These are phyloP conservation scores for Cytospora leucostoma DNA, from an alignment of 2,329 filamentous ascomycete genomes.

Conservation along the genomic window DNA sequence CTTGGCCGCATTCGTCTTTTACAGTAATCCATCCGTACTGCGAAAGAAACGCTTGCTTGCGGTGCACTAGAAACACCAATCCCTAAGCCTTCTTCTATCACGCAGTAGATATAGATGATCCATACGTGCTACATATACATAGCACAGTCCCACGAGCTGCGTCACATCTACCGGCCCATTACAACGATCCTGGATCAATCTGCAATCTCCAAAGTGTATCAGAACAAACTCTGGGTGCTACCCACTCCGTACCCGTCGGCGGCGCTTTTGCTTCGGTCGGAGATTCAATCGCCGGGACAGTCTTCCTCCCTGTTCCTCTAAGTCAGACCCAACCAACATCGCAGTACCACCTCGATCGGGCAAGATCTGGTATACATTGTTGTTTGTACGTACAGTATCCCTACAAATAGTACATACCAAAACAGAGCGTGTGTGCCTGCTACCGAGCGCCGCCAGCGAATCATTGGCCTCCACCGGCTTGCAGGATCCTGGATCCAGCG, in stretches of 20 bases:
- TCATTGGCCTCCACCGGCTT: constrained; percentile 17
- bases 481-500: constrained; percentile 15
- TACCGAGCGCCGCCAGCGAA: constrained; percentile 25
- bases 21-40: not conserved
- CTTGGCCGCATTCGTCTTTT: not conserved
- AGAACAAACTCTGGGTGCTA: no score
- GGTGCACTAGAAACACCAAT: not conserved
- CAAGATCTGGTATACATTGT: not conserved
- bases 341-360: not conserved
- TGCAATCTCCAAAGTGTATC: no score
- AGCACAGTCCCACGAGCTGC: no score
- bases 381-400: constrained; percentile 6
- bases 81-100: not conserved
- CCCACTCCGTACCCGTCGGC: not conserved
- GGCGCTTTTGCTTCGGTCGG: not conserved
- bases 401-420: not conserved
- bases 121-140: no score
- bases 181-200: no score
- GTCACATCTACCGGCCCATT: no score
- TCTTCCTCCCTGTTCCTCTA: not conserved
- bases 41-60: not conserved
- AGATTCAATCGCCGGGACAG: not conserved
- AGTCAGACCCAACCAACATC: not conserved
- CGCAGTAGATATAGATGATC: no score
- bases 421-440: constrained; percentile 16